Percentiles rank a stretch among this genome's conserved stretches.
phyloP scores from a whole-genome alignment of 2,329 filamentous ascomycete species.

The Cryphonectria carpinicola region DNA sequence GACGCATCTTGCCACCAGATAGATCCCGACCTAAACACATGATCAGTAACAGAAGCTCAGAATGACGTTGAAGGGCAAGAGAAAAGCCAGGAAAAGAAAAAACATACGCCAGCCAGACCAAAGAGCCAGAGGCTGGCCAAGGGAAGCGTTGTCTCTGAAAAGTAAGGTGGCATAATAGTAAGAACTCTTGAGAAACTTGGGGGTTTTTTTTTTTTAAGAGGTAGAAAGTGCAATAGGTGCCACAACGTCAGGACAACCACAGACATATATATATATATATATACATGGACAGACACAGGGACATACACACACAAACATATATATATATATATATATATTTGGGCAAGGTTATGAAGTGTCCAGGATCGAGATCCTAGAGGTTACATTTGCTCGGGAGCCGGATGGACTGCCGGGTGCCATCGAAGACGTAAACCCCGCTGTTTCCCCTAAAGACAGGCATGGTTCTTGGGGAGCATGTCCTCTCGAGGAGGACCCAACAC shows the following conservation, averaged over 20 bases:
- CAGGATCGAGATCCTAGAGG: constrained; percentile 1
- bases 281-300: neutral
- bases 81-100: neutral
- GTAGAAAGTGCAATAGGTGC: neutral
- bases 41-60: neutral
- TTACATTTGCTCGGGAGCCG: neutral
- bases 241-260: neutral
- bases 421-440: neutral
- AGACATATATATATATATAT: neutral
- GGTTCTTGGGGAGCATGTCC: neutral
- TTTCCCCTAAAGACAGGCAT: neutral
- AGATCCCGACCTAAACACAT: constrained; percentile 10
- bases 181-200: neutral
- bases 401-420: neutral
- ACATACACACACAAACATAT: neutral
- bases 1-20: constrained; percentile 6
- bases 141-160: neutral
- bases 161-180: constrained; percentile 5
- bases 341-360: neutral
- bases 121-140: constrained; percentile 18
- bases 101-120: constrained; percentile 22
- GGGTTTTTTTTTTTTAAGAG: neutral
- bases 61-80: neutral
- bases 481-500: neutral
- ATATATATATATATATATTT: neutral